Percentiles rank a stretch among this genome's conserved stretches.
Conservation (phyloP, 2,329 filamentous ascomycete genomes). For the Aureobasidium pullulans region DNA sequence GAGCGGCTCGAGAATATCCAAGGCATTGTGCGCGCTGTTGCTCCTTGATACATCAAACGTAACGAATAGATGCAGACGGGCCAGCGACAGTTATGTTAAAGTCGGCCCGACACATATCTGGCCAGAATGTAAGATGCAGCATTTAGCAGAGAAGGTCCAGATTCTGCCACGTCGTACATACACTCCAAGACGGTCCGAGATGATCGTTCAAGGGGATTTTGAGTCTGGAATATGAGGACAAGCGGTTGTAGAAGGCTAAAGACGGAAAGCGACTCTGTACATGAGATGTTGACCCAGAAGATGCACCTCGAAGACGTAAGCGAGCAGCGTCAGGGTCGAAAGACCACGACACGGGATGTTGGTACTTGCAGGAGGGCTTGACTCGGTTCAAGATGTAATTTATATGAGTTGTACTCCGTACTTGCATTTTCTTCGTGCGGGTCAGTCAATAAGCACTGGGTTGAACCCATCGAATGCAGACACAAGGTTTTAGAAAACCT, state of each 20-base stretch:
- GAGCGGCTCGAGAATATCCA: background rate
- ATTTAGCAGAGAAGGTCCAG: background rate
- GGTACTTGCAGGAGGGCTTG: background rate
- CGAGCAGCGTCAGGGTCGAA: background rate
- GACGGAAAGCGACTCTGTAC: background rate
- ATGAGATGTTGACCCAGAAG: background rate
- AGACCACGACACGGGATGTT: background rate
- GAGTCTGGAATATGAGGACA: background rate
- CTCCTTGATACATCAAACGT: background rate
- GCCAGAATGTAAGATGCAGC: background rate
- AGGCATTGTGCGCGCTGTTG: background rate
- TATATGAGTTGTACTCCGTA: background rate
- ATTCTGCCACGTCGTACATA: background rate
- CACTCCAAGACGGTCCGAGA: background rate
- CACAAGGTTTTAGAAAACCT: too few species aligned
- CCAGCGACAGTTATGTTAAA: background rate
- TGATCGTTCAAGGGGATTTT: background rate
- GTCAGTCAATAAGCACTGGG: too few species aligned
- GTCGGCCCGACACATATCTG: background rate
- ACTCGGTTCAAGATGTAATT: background rate
- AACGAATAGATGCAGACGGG: background rate
- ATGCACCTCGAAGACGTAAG: background rate
- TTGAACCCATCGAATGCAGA: background rate
- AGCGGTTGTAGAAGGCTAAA: background rate
- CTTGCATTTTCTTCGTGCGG: background rate